Evolutionary conservation across 176 grass and related monocot species (phyloP).

Genomic region (Carex kokanica): DNA sequence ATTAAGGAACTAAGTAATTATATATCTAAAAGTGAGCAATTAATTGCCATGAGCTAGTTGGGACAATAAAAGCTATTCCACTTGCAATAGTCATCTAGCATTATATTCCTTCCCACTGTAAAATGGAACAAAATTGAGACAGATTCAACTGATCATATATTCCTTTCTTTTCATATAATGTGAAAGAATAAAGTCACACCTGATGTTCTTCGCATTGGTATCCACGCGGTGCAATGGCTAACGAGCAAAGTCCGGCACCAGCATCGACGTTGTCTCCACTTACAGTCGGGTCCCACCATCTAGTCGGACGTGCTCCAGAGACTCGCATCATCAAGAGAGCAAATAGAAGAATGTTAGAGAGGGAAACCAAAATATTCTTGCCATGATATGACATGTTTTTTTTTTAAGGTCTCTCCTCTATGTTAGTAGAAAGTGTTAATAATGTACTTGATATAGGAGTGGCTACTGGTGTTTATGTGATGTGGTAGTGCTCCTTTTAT

Average conservation of each 20-base stretch:
- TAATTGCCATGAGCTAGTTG: background rate
- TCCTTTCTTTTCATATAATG: background rate
- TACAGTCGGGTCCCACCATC: background rate
- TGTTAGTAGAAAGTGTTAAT: background rate
- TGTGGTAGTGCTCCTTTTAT: conserved; percentile 3
- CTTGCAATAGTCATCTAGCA: background rate
- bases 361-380: background rate
- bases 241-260: conserved; percentile 32
- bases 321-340: conserved; percentile 3
- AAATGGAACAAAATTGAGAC: background rate
- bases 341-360: conserved; percentile 17
- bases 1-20: background rate
- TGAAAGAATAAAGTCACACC: conserved; percentile 26
- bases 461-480: background rate
- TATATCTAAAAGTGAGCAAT: background rate
- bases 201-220: conserved; percentile 76
- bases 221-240: conserved; percentile 42
- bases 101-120: background rate
- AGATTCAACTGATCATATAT: background rate
- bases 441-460: background rate
- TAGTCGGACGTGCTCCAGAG: background rate
- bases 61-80: background rate
- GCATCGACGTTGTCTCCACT: background rate
- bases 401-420: background rate
- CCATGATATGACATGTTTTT: conserved; percentile 7